Base-by-base conservation (phyloP, 768 basidiomycete species). In the Calvatia gigantea region DNA sequence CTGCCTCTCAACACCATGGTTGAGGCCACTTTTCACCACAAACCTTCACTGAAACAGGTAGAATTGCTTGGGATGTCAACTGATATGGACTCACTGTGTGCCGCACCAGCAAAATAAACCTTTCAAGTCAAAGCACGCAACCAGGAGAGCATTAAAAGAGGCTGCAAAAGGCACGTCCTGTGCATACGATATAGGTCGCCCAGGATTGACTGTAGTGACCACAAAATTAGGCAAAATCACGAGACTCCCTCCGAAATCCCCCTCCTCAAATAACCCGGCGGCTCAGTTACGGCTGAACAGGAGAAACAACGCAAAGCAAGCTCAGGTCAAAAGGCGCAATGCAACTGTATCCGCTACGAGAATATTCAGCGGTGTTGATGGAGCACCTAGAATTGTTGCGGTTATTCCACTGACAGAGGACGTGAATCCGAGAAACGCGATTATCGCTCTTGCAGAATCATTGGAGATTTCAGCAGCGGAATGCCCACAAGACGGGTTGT, bases 51-150 rank as follows among this genome's bases (percentile, higher is more conserved):
- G 59, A 97, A 96, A 72, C 94, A 97, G 80, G 85, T 74, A 45
- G 29, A 49, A 48, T 51, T 51, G 52, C 42, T 42, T 31, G 39
- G 49, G 54, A 35, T 39, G 39, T 38, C 38, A 19, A 17, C 29
- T 35, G 11, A 41, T 58, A 37, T 33, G 32, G 29, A 44, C 32
- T 53, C 43, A 57, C 42, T 46, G 33, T 38, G 1, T 43, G 45
- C 35, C 45, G 50, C 42, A 17, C 14, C 60, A 94, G 91, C 75
- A 84, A 78, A 97, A 98, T 72, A 98, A 98, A 70, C 62, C 81
- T 1, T 98, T 90, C 78, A 98, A 98, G 73, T 92, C 92, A 2
- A 90, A 86, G 67, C 91, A 94, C 75, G 82, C 93, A 2, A 83
- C 90, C 11, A 97, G 97, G 72, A 84, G 88, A 1, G 77, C 89